Base-by-base conservation (phyloP, 2,329 filamentous ascomycete species). In the Spiromastix sp. region DNA sequence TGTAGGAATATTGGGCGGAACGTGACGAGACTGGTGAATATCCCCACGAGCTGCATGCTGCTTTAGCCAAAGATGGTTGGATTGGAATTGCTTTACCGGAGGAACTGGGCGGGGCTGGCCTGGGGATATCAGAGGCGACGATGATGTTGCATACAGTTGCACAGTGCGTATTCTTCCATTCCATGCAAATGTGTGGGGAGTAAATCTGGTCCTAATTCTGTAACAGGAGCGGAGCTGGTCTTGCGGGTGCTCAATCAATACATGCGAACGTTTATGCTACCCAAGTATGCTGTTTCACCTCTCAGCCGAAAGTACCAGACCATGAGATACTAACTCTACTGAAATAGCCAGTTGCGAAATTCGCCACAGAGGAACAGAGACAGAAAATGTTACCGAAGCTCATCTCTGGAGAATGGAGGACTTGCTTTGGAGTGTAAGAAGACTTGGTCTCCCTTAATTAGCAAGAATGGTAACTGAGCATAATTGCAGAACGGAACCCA, bases 101-200 rank as follows among this genome's bases (percentile, higher is more conserved):
- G 51, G 66, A 72, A 0, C 68, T 85, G 0, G 84, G 85, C 3
- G 85, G 84, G 1, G 71, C 81, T 1, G 82, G 80, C 0, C 59
- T 93, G 6, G 83, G 59, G 50, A 85, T 93, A 22, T 79, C 80
- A 1, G 84, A 91, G 52, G 84, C 84, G 1, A 84, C 79, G 0
- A 82, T 89, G 72, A 89, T 91, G 82, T 72, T 91, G 67, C 84
- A 93, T 49, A 83, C 82, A 2, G 83, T 87, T 38, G 66, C 79
- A 1, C 80, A 86, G 60, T 79, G 46, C 10, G 52, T 34, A 10
- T n/a, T 31, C 16, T 32, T 2, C 17, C 7, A 16, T 31, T 16
- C n/a, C n/a, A n/a, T n/a, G n/a, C n/a, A n/a, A n/a, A n/a, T n/a
- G n/a, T n/a, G n/a, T n/a, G n/a, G n/a, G n/a, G n/a, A n/a, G n/a